phyloP scores from a whole-genome alignment of 2,329 filamentous ascomycete genomes.

The Fonsecaea erecta region DNA sequence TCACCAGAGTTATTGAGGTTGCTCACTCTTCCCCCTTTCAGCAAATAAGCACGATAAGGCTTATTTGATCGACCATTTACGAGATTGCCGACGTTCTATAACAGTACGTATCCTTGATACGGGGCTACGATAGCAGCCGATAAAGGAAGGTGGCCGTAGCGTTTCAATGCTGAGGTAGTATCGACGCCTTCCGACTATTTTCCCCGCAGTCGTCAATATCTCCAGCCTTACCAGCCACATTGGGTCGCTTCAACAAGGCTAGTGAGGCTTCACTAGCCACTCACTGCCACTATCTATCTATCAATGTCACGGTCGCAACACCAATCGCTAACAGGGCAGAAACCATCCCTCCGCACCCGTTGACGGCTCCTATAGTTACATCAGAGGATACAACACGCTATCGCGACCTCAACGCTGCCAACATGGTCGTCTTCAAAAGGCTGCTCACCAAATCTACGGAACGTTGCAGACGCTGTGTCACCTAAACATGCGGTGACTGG shows the following conservation, averaged over 20 bases:
- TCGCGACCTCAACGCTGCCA: neutral
- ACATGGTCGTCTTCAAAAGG: neutral
- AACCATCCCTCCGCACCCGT: neutral
- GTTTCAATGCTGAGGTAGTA: slow-evolving; percentile 21
- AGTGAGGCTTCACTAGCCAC: neutral
- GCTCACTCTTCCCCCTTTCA: neutral
- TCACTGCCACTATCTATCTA: neutral
- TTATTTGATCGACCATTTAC: neutral
- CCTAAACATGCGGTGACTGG: slow-evolving; percentile 12
- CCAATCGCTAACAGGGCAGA: slow-evolving; percentile 2
- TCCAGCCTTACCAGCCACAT: slow-evolving; percentile 6
- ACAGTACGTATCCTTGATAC: neutral
- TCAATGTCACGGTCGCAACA: slow-evolving; percentile 19
- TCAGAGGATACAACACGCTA: slow-evolving; percentile 6
- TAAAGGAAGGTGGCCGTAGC: slow-evolving; percentile 18
- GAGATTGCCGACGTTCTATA: neutral
- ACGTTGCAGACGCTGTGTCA: slow-evolving; percentile 15
- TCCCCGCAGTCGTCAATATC: neutral
- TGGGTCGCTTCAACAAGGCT: neutral
- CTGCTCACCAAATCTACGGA: slow-evolving; percentile 10
- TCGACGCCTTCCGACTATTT: neutral
- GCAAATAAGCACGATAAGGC: neutral
- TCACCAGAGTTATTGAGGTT: neutral
- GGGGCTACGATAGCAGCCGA: neutral
- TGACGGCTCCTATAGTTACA: slow-evolving; percentile 7